phyloP scores from a whole-genome alignment of 2,329 filamentous ascomycete genomes.

The Lecanicillium sp. region DNA sequence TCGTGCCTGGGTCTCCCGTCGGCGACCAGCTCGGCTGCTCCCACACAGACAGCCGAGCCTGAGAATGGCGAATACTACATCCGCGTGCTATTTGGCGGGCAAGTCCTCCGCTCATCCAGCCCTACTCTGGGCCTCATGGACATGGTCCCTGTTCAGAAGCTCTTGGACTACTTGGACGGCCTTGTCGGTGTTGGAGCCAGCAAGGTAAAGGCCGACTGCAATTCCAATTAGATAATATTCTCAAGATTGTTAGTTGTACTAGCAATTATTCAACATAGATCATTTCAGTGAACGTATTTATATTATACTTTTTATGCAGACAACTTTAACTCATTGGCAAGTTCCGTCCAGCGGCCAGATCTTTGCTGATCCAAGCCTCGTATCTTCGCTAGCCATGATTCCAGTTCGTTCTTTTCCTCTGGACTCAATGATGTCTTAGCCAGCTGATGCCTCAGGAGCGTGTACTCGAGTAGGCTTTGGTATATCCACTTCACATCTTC shows the following conservation, averaged over 20 bases:
- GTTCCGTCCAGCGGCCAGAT: slow-evolving; percentile 66
- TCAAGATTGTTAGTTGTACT: no score
- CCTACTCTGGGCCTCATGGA: slow-evolving; percentile 61
- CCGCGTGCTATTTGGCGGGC: slow-evolving; percentile 64
- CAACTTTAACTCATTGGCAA: slow-evolving; percentile 38
- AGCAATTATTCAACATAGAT: background rate
- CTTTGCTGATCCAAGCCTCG: slow-evolving; percentile 67
- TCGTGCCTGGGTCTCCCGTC: slow-evolving; percentile 17
- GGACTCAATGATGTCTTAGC: slow-evolving; percentile 32
- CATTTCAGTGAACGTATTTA: background rate
- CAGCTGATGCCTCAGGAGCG: slow-evolving; percentile 48
- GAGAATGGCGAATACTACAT: slow-evolving; percentile 42
- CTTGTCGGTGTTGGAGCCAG: slow-evolving; percentile 50
- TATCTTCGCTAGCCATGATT: slow-evolving; percentile 56
- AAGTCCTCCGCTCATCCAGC: slow-evolving; percentile 58
- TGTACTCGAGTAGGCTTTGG: slow-evolving; percentile 73
- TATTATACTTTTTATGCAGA: background rate
- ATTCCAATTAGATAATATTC: slow-evolving; percentile 9
- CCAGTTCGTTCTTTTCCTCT: slow-evolving; percentile 38
- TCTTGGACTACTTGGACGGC: slow-evolving; percentile 65
- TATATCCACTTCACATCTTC: slow-evolving; percentile 72
- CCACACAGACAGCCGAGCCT: slow-evolving; percentile 39
- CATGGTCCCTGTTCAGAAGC: slow-evolving; percentile 58
- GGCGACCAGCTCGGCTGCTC: slow-evolving; percentile 25
- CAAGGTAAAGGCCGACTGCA: slow-evolving; percentile 29